Evolutionary conservation across 2,329 filamentous ascomycete genomes (phyloP), one percentile per base, ranked within the genome.

Genomic region (Aspergillus sp.): DNA sequence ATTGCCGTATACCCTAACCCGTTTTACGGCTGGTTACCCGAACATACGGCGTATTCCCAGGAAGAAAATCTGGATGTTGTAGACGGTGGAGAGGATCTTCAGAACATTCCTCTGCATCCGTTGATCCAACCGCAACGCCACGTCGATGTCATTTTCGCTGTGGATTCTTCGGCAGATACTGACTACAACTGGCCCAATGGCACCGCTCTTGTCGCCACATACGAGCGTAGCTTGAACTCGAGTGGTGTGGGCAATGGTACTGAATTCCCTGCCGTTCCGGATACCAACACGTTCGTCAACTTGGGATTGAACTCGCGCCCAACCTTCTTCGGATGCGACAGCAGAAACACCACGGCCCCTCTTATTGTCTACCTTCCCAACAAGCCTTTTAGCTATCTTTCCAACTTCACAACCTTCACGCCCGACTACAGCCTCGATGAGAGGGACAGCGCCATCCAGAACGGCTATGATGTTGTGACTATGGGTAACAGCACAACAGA

Each of bases 321-420:
- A 0, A 88, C 88, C 1, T 93, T 95, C 80, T 95, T 95, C 69
- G 90, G 90, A 44, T 95, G 90, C 74, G 77, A 91, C 69, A 79
- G 80, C 36, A 78, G 78, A 51, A 91, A 92, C 73, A 80, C 84
- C 48, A 86, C 85, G 0, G 74, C 71, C 3, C 63, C 63, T 3
- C 75, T 96, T 1, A 79, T 96, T 61, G 90, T 96, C 62, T 99
- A 99, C 78, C 74, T 98, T 45, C 91, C 95, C 57, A 96, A 95
- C 70, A 82, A 87, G 20, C 93, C 92, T 1, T 96, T 96, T 76
- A 83, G 87, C 47, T 84, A 83, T 70, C 76, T 81, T 62, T 89
- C 87, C 73, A 98, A 98, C 78, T 82, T 89, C 6, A 89, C 88
- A 2, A 97, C 93, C 48, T 93, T 89, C 72, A 80, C 86, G 59